phyloP scores from a whole-genome alignment of 2,329 filamentous ascomycete genomes.

The Aspergillus sp. region DNA sequence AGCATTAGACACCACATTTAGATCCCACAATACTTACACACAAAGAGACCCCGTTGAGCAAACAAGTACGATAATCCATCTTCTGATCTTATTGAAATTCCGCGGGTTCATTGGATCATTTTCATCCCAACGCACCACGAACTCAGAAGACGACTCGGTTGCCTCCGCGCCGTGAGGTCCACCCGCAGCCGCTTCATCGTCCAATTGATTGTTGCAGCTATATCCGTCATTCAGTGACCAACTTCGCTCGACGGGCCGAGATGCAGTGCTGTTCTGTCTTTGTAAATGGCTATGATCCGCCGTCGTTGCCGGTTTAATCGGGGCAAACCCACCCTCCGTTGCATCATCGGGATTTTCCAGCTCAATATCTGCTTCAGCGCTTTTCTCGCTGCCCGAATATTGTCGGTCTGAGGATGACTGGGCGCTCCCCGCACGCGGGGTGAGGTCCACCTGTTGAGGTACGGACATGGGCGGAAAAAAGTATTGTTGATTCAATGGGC shows the following conservation, averaged over 20 bases:
- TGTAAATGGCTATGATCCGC: slow-evolving; percentile 20
- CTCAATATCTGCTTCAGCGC: slow-evolving; percentile 2
- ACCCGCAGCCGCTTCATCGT: slow-evolving; percentile 25
- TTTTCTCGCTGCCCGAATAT: slow-evolving; percentile 8
- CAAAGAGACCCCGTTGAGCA: slow-evolving; percentile 73
- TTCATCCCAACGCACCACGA: slow-evolving; percentile 74
- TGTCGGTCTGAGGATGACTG: slow-evolving; percentile 6
- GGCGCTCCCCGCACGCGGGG: background rate
- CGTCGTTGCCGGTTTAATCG: slow-evolving; percentile 20
- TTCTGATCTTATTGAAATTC: slow-evolving; percentile 63
- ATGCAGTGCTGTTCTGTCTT: slow-evolving; percentile 20
- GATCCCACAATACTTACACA: slow-evolving; percentile 62
- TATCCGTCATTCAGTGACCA: slow-evolving; percentile 40
- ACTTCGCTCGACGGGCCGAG: slow-evolving; percentile 31
- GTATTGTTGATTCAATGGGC: background rate
- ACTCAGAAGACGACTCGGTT: slow-evolving; percentile 37
- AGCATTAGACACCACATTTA: background rate
- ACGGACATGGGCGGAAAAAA: slow-evolving; percentile 11
- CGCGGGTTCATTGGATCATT: slow-evolving; percentile 73
- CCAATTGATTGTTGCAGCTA: slow-evolving; percentile 23
- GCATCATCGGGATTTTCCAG: slow-evolving; percentile 13
- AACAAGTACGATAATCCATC: slow-evolving; percentile 78
- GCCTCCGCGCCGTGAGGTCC: slow-evolving; percentile 19
- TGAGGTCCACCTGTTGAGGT: slow-evolving; percentile 3
- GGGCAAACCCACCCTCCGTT: slow-evolving; percentile 19